These are phyloP conservation scores for Coniochaeta ligniaria DNA, from an alignment of 2,329 filamentous ascomycete genomes.

Conservation along the genomic window DNA sequence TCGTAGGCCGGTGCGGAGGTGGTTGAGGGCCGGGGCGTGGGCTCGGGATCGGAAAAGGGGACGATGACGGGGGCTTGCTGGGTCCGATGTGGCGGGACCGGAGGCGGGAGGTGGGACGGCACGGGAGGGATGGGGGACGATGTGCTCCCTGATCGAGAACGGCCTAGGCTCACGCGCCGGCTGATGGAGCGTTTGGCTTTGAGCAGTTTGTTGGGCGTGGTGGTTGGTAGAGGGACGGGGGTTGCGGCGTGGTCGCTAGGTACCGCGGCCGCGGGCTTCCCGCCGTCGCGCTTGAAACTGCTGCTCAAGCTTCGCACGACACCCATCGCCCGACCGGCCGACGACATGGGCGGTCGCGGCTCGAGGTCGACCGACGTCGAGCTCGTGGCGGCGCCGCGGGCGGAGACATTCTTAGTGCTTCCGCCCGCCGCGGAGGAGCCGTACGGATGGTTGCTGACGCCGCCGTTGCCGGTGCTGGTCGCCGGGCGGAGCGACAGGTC, in stretches of 20 bases:
- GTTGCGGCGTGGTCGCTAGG: background rate
- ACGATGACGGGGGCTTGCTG: background rate
- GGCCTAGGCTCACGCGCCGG: background rate
- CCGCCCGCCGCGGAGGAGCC: background rate
- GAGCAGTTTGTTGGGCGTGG: background rate
- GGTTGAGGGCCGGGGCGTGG: background rate
- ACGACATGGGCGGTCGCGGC: background rate
- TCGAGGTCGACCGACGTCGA: background rate
- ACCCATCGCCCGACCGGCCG: background rate
- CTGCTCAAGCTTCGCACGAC: background rate
- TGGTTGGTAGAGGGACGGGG: background rate
- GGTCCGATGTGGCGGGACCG: background rate
- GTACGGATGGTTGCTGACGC: background rate
- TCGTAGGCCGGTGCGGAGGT: background rate
- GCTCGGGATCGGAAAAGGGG: background rate
- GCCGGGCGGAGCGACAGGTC: conserved; percentile 19
- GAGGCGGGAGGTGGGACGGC: background rate
- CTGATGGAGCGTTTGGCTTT: background rate
- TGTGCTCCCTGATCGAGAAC: background rate
- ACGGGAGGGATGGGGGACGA: background rate
- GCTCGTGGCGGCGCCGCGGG: background rate
- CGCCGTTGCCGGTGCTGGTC: background rate
- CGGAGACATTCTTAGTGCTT: background rate
- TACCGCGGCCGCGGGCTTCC: background rate
- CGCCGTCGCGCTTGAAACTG: background rate